Percentiles rank a stretch among this genome's conserved stretches.
phyloP scores from a whole-genome alignment of 73 alveolate genomes.

The Paramecium pentaurelia region DNA sequence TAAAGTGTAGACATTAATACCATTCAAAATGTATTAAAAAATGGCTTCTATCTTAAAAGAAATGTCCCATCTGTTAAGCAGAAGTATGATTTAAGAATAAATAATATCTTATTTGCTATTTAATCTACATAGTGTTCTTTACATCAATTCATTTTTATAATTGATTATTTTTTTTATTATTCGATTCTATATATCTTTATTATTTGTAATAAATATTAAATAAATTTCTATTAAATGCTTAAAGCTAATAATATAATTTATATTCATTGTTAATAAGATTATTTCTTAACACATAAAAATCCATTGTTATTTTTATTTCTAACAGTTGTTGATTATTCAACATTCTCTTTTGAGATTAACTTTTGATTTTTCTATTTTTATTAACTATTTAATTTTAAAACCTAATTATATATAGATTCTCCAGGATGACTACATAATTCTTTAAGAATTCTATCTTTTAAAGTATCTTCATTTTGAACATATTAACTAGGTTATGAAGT shows the following conservation, averaged over 20 bases:
- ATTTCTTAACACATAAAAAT: background rate
- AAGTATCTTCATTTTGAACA: background rate
- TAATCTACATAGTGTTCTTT: background rate
- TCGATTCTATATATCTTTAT: background rate
- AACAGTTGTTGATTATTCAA: background rate
- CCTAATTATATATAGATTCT: conserved; percentile 27
- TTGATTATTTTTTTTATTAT: background rate
- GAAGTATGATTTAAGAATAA: conserved; percentile 41
- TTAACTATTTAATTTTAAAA: background rate
- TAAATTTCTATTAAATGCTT: background rate
- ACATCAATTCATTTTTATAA: background rate
- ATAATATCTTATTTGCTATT: background rate
- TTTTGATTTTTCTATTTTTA: background rate
- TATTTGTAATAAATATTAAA: background rate
- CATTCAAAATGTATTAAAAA: conserved; percentile 48
- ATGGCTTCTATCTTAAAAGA: conserved; percentile 50
- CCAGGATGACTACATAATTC: conserved; percentile 45
- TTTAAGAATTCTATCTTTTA: conserved; percentile 30
- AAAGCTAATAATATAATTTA: background rate
- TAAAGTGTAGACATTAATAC: conserved; percentile 48
- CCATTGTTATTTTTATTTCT: background rate
- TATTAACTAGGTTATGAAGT: conserved; percentile 6
- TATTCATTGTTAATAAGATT: background rate
- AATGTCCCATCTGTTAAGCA: conserved; percentile 55
- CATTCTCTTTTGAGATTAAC: background rate